Evolutionary conservation across 2,329 filamentous ascomycete genomes (phyloP), one percentile per base, ranked within the genome.

Genomic region (Annulohypoxylon truncatum): DNA sequence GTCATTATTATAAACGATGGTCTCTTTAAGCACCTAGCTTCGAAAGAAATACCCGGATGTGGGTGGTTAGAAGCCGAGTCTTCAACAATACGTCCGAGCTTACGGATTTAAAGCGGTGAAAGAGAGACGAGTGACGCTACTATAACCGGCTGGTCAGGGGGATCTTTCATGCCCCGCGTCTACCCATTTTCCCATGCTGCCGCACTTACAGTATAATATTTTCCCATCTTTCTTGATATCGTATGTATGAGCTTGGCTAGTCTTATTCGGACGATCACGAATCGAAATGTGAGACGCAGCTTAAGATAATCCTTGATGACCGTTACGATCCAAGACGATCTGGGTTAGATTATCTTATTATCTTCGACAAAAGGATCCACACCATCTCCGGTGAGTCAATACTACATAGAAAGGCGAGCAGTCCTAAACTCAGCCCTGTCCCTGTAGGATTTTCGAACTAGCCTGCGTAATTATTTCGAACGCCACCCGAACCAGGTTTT

Each of bases 321-420:
- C 15, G 44, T 56, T 53, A 48, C 48, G 22, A 53, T 38, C 35
- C 35, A 42, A 20, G 38, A 42, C 38, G 38, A 42, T 42, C 38
- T 26, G 40, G 18, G 47, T 31, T 63, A 55, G 20, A 22, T 35
- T 44, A 40, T 54, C 13, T 44, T 44, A 22, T 35, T 44, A 40
- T 54, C 13, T 44, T 44, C 12, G 50, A 54, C 52, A 31, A 29
- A 59, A 67, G 47, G 64, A 42, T 20, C 61, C 56, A 64, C 60
- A 64, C 46, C 26, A 55, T 56, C 42, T 28, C 48, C 50, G 62
- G 61, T 64, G 64, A 67, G 51, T 67, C 64, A 64, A 24, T 66
- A 66, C 50, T 22, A 42, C 26, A 44, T 26, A 26, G 48, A 59
- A 55, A 59, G 44, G 38, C 40, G 54, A 54, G 38, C 47, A 47